Evolutionary conservation across 75 land plant genomes (phyloP).

Genomic region (Azolla pinnata): DNA sequence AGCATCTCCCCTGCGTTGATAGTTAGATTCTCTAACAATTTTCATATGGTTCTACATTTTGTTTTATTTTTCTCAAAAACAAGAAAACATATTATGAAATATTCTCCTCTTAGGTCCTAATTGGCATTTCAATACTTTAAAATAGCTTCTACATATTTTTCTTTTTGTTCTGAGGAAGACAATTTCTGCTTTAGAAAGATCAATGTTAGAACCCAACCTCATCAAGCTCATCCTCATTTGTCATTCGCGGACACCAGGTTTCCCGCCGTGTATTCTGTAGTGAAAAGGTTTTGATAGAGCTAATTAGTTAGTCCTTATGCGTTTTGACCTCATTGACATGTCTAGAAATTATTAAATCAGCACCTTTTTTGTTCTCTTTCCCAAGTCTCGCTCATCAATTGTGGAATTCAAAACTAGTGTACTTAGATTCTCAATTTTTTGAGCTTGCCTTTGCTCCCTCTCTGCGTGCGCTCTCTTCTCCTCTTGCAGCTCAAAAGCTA

Average conservation of each 20-base stretch:
- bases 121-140: not conserved
- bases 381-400: conserved; percentile 51
- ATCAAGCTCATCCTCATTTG: conserved; percentile 5
- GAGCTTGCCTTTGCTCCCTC: conserved; percentile 66
- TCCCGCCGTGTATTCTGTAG: conserved; percentile 62
- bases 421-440: conserved; percentile 81
- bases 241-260: conserved; percentile 81
- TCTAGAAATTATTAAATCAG: not conserved
- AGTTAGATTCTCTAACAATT: too few species aligned
- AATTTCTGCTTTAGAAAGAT: not conserved
- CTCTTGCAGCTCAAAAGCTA: conserved; percentile 82
- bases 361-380: conserved; percentile 52
- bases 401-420: conserved; percentile 73
- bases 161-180: too few species aligned
- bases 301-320: not conserved
- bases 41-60: too few species aligned
- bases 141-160: not conserved
- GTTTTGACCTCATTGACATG: not conserved
- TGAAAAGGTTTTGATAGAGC: not conserved
- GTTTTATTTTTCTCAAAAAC: too few species aligned
- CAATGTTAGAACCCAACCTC: conserved; percentile 32
- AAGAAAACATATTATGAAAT: not conserved
- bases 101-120: conserved; percentile 5
- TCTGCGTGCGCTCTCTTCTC: conserved; percentile 78
- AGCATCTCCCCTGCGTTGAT: too few species aligned